Base-by-base conservation (phyloP, 306 rosid species). In the Leucaena leucocephala region DNA sequence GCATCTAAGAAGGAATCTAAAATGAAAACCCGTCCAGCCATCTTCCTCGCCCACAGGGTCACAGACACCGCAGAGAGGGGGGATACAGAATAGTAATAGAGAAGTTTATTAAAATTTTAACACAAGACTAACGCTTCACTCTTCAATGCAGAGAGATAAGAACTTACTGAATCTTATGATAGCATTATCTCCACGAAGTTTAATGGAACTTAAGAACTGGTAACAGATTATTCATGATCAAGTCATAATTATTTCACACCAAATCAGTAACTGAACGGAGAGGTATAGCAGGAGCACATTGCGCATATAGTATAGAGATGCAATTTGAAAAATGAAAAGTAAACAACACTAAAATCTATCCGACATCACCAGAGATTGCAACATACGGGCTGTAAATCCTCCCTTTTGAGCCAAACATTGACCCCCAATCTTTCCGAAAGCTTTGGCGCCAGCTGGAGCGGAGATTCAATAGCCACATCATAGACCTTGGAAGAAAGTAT, bases 341-440 rank as follows among this genome's bases (percentile, higher is more conserved):
- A 71, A 16, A 34, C n/a, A 73, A 74, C 55, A 7, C 9, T 5
- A 35, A 77, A 43, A 71, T 61, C 59, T 8, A 69, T 44, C 19
- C 42, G 14, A 16, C 13, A 58, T 27, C 9, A 54, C 38, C 19
- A 35, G 7, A 34, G 44, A 39, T 48, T 49, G 14, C 35, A 79
- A 86, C 97, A 83, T 61, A 95, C 99, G 0, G 98, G 97, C 80
- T 93, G 96, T 77, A 95, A 79, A 58, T 95, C 99, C 79, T 95
- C 99, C 65, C 99, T 86, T 72, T 95, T 95, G 76, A 95, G 95
- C 98, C 96, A 95, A 76, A 95, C 7, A 8, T 86, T 82, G 58
- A 85, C 88, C 7, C 97, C 96, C 72, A 89, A 84, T 35, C 93
- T 85, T 72, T 82, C 92, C 0, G 99, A 93, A 38, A 93, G 86